Percentiles rank a stretch among this genome's conserved stretches.
These are phyloP conservation scores for Talaromyces pinophilus DNA, from an alignment of 2,329 filamentous ascomycete genomes.

Conservation along the genomic window DNA sequence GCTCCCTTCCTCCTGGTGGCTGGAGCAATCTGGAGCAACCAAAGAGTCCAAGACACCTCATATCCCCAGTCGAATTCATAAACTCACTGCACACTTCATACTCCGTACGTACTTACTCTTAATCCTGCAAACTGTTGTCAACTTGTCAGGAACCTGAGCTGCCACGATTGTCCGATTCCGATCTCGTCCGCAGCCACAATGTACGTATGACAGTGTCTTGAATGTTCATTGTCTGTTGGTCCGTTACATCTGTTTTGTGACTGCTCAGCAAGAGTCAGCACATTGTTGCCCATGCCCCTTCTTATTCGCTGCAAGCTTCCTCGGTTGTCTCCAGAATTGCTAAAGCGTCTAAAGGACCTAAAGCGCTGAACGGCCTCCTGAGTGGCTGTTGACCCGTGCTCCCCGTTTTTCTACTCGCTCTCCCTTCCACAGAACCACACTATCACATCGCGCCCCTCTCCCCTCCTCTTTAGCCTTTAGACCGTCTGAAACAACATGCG, in stretches of 20 bases:
- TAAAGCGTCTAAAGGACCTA: background rate
- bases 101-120: background rate
- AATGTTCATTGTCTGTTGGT: constrained; percentile 3
- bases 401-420: constrained; percentile 9
- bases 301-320: constrained; percentile 10
- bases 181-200: constrained; percentile 6
- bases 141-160: background rate
- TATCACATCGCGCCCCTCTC: constrained; percentile 17
- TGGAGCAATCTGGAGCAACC: background rate
- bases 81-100: background rate
- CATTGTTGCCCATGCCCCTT: background rate
- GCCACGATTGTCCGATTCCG: constrained; percentile 8
- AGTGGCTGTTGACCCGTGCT: constrained; percentile 1
- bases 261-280: constrained; percentile 11
- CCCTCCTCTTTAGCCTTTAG: constrained; percentile 9
- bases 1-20: constrained; percentile 5
- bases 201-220: constrained; percentile 7
- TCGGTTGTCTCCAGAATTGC: constrained; percentile 16
- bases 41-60: background rate
- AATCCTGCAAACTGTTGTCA: background rate
- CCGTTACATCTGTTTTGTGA: constrained; percentile 10
- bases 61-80: background rate
- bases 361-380: background rate
- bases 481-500: constrained; percentile 13
- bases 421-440: constrained; percentile 7